Evolutionary conservation across 2,329 filamentous ascomycete genomes (phyloP).

Genomic region (Cryphonectria carpinicola): DNA sequence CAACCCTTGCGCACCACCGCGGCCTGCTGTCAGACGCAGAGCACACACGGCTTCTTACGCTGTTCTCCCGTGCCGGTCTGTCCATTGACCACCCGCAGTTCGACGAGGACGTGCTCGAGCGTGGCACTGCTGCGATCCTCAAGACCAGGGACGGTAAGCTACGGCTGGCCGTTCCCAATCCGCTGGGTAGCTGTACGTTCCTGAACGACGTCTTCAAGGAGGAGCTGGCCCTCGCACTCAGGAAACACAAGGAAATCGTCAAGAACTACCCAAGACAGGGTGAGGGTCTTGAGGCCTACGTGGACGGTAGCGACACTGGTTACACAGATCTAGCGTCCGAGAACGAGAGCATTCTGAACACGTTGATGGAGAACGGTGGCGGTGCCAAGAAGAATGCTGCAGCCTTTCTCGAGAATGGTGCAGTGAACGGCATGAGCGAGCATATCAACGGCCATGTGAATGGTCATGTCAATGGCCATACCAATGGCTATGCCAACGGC

Average conservation of each 20-base stretch:
- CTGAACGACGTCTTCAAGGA: conserved; percentile 67
- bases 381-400: conserved; percentile 45
- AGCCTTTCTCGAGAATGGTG: conserved; percentile 40
- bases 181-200: conserved; percentile 69
- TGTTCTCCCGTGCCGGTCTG: conserved; percentile 72
- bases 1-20: conserved; percentile 67
- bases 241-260: conserved; percentile 66
- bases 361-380: conserved; percentile 42
- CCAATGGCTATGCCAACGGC: conserved; percentile 10
- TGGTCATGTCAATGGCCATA: background rate
- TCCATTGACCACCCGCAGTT: conserved; percentile 74
- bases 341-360: conserved; percentile 48
- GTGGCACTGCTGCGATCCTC: conserved; percentile 69
- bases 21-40: conserved; percentile 64
- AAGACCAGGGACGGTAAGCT: conserved; percentile 72
- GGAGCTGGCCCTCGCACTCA: conserved; percentile 65
- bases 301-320: conserved; percentile 71
- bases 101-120: conserved; percentile 66
- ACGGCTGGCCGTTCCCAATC: conserved; percentile 69
- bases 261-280: conserved; percentile 66
- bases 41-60: conserved; percentile 63
- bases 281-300: conserved; percentile 69
- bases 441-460: background rate
- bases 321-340: conserved; percentile 44
- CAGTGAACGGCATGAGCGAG: conserved; percentile 33